Evolutionary conservation across 441 rosid species (phyloP), one percentile per base, ranked within the genome.

Genomic region (Raphanus hybrid): DNA sequence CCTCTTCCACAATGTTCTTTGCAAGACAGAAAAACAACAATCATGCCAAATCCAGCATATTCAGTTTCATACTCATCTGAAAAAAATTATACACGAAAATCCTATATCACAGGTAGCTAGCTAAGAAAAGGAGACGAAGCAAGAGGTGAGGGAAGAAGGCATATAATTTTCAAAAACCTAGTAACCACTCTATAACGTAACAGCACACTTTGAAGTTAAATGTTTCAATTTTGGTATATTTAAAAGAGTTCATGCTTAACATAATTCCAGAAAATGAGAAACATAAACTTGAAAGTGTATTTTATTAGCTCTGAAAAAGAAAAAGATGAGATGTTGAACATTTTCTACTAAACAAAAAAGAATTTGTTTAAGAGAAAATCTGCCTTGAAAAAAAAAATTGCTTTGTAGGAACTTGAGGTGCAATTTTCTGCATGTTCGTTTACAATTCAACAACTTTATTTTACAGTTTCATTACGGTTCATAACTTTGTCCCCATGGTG

Each of bases 61-160:
- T 70, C 58, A 76, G 37, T 37, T 76, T 52, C 65, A 1, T 70
- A 59, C 18, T 63, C 16, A 5, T 41, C 48, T 41, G 48, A 39
- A 41, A 9, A 9, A 41, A 9, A 41, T 41, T 41, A 5, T 41
- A 3, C 48, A 41, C 48, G 48, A 41, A 37, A 41, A 41, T 41
- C 12, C 5, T 34, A 34, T 34, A 34, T 34, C 37, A 34, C 45
- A 39, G 45, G 45, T 39, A 39, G 45, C 45, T 39, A 39, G 12
- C 45, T 9, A 39, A 39, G 45, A 26, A 58, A 34, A 6, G 8
- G 43, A 66, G 57, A 74, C 6, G 54, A 37, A 37, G 54, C 37
- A 20, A 70, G 39, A 57, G 12, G 29, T 54, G 48, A 3, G 48
- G 10, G 48, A 37, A 41, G 48, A 41, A 9, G 48, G 48, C 45